phyloP scores from a whole-genome alignment of 352 stramenopile species.

The Phytophthora cactorum region DNA sequence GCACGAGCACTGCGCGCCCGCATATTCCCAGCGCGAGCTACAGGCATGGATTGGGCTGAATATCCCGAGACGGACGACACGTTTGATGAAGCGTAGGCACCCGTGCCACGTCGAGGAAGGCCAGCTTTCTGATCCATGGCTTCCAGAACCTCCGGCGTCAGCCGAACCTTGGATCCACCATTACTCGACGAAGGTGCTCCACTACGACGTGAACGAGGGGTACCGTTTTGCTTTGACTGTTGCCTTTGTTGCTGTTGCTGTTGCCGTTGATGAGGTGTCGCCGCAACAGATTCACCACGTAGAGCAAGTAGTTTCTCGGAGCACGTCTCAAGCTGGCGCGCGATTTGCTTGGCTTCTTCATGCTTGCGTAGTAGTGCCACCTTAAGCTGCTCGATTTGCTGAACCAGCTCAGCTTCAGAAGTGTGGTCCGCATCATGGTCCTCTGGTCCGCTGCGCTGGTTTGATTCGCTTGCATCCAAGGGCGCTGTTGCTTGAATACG shows the following conservation, averaged over 20 bases:
- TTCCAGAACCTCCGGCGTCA: slow-evolving; percentile 66
- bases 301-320: slow-evolving; percentile 60
- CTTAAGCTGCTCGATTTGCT: slow-evolving; percentile 75
- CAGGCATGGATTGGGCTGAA: slow-evolving; percentile 51
- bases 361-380: slow-evolving; percentile 74
- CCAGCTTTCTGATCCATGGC: slow-evolving; percentile 64
- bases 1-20: slow-evolving; percentile 44
- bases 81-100: slow-evolving; percentile 66
- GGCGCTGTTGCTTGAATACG: slow-evolving; percentile 1
- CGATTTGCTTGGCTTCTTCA: slow-evolving; percentile 79
- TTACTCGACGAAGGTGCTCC: slow-evolving; percentile 22
- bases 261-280: slow-evolving; percentile 21
- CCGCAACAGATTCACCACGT: slow-evolving; percentile 23
- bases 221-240: slow-evolving; percentile 22
- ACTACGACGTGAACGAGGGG: slow-evolving; percentile 11
- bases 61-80: slow-evolving; percentile 71
- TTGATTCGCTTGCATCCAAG: slow-evolving; percentile 44
- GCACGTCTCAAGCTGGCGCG: slow-evolving; percentile 56
- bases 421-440: slow-evolving; percentile 12
- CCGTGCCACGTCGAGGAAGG: slow-evolving; percentile 48
- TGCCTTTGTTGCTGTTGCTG: slow-evolving; percentile 29
- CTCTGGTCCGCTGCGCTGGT: slow-evolving; percentile 61
- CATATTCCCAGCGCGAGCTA: slow-evolving; percentile 30
- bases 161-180: slow-evolving; percentile 43
- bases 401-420: slow-evolving; percentile 59